These are phyloP conservation scores for Xylariaceae sp. DNA, from an alignment of 2,329 filamentous ascomycete species.

Conservation along the genomic window DNA sequence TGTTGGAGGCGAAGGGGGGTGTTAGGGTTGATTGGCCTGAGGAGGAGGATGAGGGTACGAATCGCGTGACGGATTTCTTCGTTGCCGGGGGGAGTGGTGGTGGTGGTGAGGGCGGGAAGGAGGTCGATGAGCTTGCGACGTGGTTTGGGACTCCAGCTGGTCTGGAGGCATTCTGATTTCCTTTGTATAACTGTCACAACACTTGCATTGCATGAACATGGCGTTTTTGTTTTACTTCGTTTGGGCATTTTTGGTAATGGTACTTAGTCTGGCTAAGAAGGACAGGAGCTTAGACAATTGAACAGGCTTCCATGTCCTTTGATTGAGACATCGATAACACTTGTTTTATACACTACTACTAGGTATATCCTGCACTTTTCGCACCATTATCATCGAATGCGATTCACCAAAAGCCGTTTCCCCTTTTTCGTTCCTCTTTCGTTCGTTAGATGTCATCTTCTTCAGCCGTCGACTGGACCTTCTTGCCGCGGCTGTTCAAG, in stretches of 20 bases:
- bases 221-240: constrained; percentile 17
- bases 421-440: background rate
- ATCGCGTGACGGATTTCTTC: constrained; percentile 74
- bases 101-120: constrained; percentile 35
- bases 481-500: constrained; percentile 56
- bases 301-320: constrained; percentile 1
- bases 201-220: constrained; percentile 19
- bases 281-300: background rate
- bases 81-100: constrained; percentile 27
- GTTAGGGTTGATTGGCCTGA: constrained; percentile 79
- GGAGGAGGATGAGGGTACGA: constrained; percentile 63
- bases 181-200: background rate
- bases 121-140: constrained; percentile 61
- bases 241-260: constrained; percentile 2
- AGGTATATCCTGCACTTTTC: constrained; percentile 30
- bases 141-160: constrained; percentile 79
- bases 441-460: constrained; percentile 53
- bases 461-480: constrained; percentile 40
- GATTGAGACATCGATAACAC: constrained; percentile 16
- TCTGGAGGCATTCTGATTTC: constrained; percentile 61
- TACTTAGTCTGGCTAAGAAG: constrained; percentile 8
- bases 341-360: background rate
- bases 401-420: constrained; percentile 9
- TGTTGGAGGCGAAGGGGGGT: constrained; percentile 72
- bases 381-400: constrained; percentile 14